Base-by-base conservation (phyloP, 192 early-diverging fungal genomes). In the Linnemannia zychae region DNA sequence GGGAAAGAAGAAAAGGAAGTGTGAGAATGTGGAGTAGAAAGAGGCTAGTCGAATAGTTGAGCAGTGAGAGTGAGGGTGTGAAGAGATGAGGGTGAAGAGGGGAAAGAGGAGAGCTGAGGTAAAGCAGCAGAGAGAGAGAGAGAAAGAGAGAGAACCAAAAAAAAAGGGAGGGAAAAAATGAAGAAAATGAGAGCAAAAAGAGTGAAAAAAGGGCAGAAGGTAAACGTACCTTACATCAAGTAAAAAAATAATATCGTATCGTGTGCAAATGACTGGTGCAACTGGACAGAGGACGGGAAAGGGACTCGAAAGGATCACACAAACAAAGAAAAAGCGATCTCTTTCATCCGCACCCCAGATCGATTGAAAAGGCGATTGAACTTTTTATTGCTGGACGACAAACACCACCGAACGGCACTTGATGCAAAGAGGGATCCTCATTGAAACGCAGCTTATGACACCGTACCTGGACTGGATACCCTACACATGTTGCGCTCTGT, bases 81-180 rank as follows among this genome's bases (percentile, higher is more conserved):
- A 12, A 31, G 28, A 12, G 7, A 28, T 4, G 28, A 63, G 28
- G 6, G 12, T 1, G 28, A 31, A n/a, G n/a, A n/a, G n/a, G n/a
- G n/a, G 28, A 31, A 11, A 31, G 12, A 28, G 28, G 22, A 28
- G 52, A 44, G 40, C 4, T 44, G 40, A 44, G 40, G 9, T 3
- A 22, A 57, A 11, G 22, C 20, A 57, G 18, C 7, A 1, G n/a
- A 60, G 53, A 11, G 57, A 31, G 13, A 9, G 28, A 63, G 57
- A 63, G 11, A 28, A 63, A 12, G 0, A 31, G 28, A 0, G 28
- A 4, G 20, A 17, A 4, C 20, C 18, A 18, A n/a, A 3, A 31
- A 57, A 60, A 63, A 63, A 63, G 57, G 57, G 57, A 63, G 57
- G 57, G 57, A 63, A 57, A 24, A 57, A 11, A n/a, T 24, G 53